Percentiles rank a stretch among this genome's conserved stretches.
These are phyloP conservation scores for Chaetomiaceae sp. DNA, from an alignment of 2,329 filamentous ascomycete species.

Conservation along the genomic window DNA sequence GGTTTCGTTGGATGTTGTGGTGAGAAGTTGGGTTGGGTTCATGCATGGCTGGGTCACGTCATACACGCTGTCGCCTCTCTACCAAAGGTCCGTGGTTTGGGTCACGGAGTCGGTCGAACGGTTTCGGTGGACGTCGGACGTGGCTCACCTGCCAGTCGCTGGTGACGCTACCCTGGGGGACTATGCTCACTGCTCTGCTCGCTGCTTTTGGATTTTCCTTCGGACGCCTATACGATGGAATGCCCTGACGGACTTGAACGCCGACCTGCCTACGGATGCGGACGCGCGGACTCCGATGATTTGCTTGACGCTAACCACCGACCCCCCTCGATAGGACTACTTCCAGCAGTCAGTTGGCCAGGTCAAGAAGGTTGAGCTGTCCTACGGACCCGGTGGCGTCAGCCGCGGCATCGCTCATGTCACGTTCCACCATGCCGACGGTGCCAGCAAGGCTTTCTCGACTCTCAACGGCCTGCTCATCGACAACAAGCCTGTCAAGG, in stretches of 20 bases:
- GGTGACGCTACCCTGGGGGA: conserved; percentile 19
- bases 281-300: conserved; percentile 32
- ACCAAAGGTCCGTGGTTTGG: conserved; percentile 6
- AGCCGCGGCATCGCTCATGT: conserved; percentile 93
- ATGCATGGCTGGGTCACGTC: conserved; percentile 9
- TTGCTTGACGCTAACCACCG: conserved; percentile 63
- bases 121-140: conserved; percentile 18
- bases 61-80: conserved; percentile 14
- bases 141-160: conserved; percentile 25
- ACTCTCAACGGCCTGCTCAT: conserved; percentile 85
- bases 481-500: conserved; percentile 87
- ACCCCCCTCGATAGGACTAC: conserved; percentile 78
- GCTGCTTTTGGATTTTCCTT: conserved; percentile 26
- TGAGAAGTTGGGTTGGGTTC: conserved; percentile 9
- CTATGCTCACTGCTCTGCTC: conserved; percentile 37
- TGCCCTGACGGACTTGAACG: conserved; percentile 18
- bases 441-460: conserved; percentile 78
- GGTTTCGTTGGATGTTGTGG: conserved; percentile 1
- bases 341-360: conserved; percentile 82
- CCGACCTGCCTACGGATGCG: conserved; percentile 18
- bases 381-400: conserved; percentile 86
- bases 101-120: conserved; percentile 17
- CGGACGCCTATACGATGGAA: conserved; percentile 13
- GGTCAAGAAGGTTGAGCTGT: conserved; percentile 86
- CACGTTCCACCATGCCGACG: conserved; percentile 74